phyloP scores from a whole-genome alignment of 164 flowering plant genomes.

The Tinospora cordifolia region DNA sequence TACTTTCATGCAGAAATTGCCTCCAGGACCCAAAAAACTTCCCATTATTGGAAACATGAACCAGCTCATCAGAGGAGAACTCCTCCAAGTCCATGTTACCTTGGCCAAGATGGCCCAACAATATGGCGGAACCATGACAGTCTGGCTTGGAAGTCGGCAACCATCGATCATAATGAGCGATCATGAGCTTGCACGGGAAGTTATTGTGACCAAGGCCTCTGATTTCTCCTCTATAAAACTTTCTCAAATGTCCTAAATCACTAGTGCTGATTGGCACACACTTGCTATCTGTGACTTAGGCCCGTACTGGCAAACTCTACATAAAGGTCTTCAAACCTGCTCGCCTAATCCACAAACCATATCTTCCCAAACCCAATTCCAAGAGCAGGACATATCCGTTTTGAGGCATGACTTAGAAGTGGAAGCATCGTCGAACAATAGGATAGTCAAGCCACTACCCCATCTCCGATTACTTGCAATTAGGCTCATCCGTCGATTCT shows the following conservation, averaged over 20 bases:
- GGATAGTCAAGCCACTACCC: conserved; percentile 14
- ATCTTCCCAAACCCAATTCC: conserved; percentile 8
- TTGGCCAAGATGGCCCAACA: conserved; percentile 11
- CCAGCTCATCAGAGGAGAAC: conserved; percentile 5
- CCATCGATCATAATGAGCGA: conserved; percentile 16
- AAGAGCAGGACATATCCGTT: conserved; percentile 6
- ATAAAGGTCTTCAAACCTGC: conserved; percentile 12
- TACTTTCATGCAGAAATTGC: not conserved
- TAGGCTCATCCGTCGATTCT: not conserved
- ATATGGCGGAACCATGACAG: conserved; percentile 11
- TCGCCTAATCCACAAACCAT: conserved; percentile 5
- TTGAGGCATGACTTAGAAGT: conserved; percentile 2
- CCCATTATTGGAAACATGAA: conserved; percentile 14
- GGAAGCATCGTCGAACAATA: conserved; percentile 11
- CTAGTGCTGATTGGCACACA: conserved; percentile 11
- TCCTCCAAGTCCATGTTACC: conserved; percentile 7
- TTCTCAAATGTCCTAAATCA: conserved; percentile 2
- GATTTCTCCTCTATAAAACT: conserved; percentile 1
- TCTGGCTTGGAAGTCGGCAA: conserved; percentile 8
- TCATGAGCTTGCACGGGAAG: conserved; percentile 13
- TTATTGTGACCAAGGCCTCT: conserved; percentile 11
- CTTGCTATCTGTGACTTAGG: conserved; percentile 7
- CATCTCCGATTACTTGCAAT: conserved; percentile 2
- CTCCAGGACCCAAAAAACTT: conserved; percentile 8
- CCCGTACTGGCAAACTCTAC: conserved; percentile 11